A percentile compares a stretch with the other conserved stretches of the same genome.
phyloP scores from a whole-genome alignment of 2,329 filamentous ascomycete genomes.

The Fusarium sp. region DNA sequence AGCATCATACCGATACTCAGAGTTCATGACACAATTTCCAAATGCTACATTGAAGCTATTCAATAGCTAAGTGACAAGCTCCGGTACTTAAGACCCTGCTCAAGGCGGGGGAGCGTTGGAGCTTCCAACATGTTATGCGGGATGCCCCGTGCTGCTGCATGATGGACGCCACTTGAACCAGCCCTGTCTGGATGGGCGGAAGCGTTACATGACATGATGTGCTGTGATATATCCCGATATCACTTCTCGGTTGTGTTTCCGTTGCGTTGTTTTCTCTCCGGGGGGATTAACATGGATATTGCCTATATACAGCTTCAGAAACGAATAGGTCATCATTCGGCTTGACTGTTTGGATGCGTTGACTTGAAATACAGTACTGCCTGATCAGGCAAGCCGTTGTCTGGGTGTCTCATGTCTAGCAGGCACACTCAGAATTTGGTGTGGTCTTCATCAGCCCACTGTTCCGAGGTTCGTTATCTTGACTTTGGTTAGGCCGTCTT shows the following conservation, averaged over 20 bases:
- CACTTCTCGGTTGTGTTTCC: constrained; percentile 19
- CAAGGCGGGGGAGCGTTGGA: constrained; percentile 25
- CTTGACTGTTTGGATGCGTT: constrained; percentile 2
- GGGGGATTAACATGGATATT: constrained; percentile 9
- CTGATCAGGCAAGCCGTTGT: constrained; percentile 28
- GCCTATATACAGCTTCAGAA: constrained; percentile 7
- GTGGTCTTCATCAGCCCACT: constrained; percentile 11
- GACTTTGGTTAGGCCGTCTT: neutral
- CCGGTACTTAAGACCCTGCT: constrained; percentile 26
- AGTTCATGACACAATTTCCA: neutral
- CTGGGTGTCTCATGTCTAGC: constrained; percentile 9
- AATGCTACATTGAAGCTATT: neutral
- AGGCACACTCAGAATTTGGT: constrained; percentile 4
- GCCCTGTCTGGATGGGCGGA: constrained; percentile 21
- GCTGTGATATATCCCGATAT: constrained; percentile 21
- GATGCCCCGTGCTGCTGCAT: constrained; percentile 43
- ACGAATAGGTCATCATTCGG: neutral
- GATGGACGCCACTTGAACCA: constrained; percentile 29
- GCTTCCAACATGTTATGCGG: constrained; percentile 35
- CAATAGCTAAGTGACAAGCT: constrained; percentile 11
- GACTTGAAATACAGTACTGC: constrained; percentile 8
- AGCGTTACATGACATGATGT: constrained; percentile 19
- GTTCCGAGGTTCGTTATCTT: neutral
- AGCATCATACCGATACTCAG: neutral
- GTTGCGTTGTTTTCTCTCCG: constrained; percentile 23